Evolutionary conservation across 1,284 basidiomycete species (phyloP).

Genomic region (Cryptococcus hybrid): DNA sequence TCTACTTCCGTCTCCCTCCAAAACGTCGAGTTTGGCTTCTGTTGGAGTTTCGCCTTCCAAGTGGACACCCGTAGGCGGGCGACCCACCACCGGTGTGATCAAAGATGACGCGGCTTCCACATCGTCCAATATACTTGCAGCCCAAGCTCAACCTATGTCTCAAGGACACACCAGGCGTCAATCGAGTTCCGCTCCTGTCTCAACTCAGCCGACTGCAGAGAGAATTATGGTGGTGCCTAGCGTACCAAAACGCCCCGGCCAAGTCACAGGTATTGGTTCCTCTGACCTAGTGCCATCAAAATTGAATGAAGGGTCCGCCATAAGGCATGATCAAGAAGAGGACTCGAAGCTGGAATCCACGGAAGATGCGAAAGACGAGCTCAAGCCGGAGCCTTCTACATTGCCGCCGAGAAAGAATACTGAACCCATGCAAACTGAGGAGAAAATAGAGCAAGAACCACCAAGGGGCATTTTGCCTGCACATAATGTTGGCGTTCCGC

Average conservation of each 20-base stretch:
- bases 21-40: constrained; percentile 6
- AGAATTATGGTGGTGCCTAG: constrained; percentile 43
- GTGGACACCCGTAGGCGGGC: constrained; percentile 13
- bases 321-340: too few relatives aligned
- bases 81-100: constrained; percentile 21
- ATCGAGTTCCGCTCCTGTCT: constrained; percentile 14
- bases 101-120: constrained; percentile 7
- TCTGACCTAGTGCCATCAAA: neutral
- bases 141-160: neutral
- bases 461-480: too few relatives aligned
- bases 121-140: neutral
- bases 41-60: constrained; percentile 18
- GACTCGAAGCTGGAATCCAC: too few relatives aligned
- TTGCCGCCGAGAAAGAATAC: too few relatives aligned
- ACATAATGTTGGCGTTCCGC: too few relatives aligned
- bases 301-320: neutral
- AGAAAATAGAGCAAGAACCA: too few relatives aligned
- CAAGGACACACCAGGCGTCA: constrained; percentile 1
- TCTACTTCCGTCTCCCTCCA: constrained; percentile 14
- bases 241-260: constrained; percentile 42
- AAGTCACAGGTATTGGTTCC: constrained; percentile 35
- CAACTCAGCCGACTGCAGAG: constrained; percentile 27
- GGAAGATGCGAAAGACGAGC: too few relatives aligned
- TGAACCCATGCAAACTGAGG: too few relatives aligned
- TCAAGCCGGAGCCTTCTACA: too few relatives aligned